Percentiles rank a stretch among this genome's conserved stretches.
These are phyloP conservation scores for Endotrypanum monterogeii DNA, from an alignment of 208 protist genomes.

Conservation along the genomic window DNA sequence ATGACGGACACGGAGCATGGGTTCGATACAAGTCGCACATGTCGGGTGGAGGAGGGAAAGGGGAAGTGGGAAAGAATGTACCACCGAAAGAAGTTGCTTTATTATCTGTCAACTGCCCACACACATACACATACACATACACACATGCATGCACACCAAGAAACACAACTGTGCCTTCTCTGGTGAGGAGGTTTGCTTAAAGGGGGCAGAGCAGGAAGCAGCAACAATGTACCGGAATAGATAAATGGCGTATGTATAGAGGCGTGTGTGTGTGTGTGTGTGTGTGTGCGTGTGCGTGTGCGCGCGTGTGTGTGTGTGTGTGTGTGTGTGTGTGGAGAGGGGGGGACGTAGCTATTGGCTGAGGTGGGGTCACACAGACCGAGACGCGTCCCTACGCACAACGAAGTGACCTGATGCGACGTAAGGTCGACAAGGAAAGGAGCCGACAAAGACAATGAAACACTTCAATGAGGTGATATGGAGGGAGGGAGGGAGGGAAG, in stretches of 20 bases:
- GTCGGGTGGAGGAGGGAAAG: background rate
- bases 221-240: background rate
- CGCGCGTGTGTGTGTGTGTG: background rate
- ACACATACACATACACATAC: background rate
- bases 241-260: background rate
- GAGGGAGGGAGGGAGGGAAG: too few species aligned
- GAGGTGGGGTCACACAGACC: too few species aligned
- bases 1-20: background rate
- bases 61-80: background rate
- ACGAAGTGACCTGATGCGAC: too few species aligned
- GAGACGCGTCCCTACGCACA: too few species aligned
- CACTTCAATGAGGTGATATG: too few species aligned
- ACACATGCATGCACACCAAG: too few species aligned
- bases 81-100: background rate
- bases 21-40: background rate
- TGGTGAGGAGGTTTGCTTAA: too few species aligned
- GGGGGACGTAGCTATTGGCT: too few species aligned
- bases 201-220: background rate
- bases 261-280: constrained; percentile 1
- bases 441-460: too few species aligned
- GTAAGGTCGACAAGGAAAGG: too few species aligned
- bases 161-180: too few species aligned
- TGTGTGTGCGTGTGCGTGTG: constrained; percentile 1
- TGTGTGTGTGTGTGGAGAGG: background rate
- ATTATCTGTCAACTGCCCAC: too few species aligned